phyloP scores from a whole-genome alignment of 225 moss, liverwort and hornwort species.

The Neckera pumila region DNA sequence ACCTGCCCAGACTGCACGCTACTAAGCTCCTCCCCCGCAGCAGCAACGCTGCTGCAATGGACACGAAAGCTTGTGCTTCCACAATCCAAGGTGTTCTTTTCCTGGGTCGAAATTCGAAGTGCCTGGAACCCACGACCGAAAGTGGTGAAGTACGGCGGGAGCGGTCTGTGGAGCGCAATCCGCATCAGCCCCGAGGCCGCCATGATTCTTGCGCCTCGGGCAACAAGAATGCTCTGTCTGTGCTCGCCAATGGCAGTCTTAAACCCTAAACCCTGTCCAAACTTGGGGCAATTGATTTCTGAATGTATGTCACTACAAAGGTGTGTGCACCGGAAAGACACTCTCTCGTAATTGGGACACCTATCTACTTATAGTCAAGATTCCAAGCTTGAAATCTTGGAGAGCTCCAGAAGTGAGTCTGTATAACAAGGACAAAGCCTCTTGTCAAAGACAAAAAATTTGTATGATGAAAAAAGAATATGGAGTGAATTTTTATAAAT shows the following conservation, averaged over 20 bases:
- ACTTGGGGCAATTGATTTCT: not conserved
- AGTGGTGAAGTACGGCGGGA: not conserved
- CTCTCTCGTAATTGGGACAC: too few species aligned
- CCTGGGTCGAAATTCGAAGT: not conserved
- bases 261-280: not conserved
- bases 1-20: conserved; percentile 59
- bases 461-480: rapidly evolving
- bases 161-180: conserved; percentile 4
- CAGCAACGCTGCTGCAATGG: not conserved
- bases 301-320: not conserved
- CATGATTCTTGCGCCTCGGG: not conserved
- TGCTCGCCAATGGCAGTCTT: not conserved
- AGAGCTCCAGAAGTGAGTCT: not conserved
- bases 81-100: not conserved
- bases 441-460: too few species aligned
- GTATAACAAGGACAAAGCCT: rapidly evolving
- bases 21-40: conserved; percentile 22
- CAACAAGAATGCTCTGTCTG: not conserved
- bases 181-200: conserved; percentile 9
- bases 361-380: too few species aligned
- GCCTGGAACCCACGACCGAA: not conserved
- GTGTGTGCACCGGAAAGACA: not conserved
- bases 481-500: not conserved
- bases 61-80: not conserved
- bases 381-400: too few species aligned